These are phyloP conservation scores for Zymoseptoria tritici DNA, from an alignment of 2,329 filamentous ascomycete genomes.

Conservation along the genomic window DNA sequence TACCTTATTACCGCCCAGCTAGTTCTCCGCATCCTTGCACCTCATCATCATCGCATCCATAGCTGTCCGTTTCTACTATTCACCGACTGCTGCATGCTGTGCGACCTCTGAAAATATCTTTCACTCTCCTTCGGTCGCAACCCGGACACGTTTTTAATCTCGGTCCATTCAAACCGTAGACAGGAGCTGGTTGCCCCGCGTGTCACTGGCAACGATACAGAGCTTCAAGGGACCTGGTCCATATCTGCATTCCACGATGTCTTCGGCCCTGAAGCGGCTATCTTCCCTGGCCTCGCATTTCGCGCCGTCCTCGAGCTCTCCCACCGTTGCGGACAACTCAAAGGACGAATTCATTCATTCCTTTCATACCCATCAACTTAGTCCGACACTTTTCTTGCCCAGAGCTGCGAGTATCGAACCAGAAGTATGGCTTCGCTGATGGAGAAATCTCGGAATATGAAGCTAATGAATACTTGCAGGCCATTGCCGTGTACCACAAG, in stretches of 20 bases:
- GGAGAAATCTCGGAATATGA: neutral
- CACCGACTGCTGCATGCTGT: neutral
- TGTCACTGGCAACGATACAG: neutral
- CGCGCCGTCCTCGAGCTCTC: conserved; percentile 28
- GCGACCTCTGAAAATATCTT: neutral
- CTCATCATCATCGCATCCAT: neutral
- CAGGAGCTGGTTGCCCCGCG: neutral
- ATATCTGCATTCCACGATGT: conserved; percentile 43
- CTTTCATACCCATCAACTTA: conserved; percentile 69
- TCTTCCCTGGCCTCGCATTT: conserved; percentile 45
- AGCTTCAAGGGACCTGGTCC: neutral
- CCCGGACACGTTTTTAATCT: too few species aligned
- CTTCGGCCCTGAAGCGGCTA: conserved; percentile 55
- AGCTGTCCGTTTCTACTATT: neutral
- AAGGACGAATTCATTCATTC: conserved; percentile 31
- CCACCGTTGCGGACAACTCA: conserved; percentile 18
- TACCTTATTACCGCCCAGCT: neutral
- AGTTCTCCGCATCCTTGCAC: neutral
- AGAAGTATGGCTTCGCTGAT: conserved; percentile 36
- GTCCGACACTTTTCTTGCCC: conserved; percentile 80
- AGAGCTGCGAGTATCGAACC: conserved; percentile 85
- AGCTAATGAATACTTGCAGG: neutral
- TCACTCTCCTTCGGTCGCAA: neutral
- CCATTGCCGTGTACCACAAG: conserved; percentile 17
- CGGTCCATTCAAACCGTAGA: neutral